Percentiles rank a stretch among this genome's conserved stretches.
These are phyloP conservation scores for Yarrowia sp. DNA, from an alignment of 805 yeast species.

Conservation along the genomic window DNA sequence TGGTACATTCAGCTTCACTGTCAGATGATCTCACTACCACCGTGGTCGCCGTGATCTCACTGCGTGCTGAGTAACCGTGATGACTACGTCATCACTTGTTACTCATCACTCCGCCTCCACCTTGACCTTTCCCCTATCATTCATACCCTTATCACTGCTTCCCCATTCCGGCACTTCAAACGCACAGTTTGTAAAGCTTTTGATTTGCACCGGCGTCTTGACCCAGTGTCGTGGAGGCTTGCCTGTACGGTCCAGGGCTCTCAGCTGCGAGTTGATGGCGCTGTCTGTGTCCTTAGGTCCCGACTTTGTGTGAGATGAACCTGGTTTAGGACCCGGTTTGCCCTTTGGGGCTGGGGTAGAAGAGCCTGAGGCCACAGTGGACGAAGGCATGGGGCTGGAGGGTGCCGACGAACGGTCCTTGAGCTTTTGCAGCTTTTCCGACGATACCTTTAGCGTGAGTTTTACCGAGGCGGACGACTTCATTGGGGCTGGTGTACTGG, in stretches of 20 bases:
- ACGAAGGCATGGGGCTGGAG: conserved; percentile 7
- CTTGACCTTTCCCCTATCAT: not conserved
- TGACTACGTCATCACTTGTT: no score
- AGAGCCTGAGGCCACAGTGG: conserved; percentile 9
- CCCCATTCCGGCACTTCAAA: conserved; percentile 42
- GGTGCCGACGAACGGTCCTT: conserved; percentile 20
- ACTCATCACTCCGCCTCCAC: conserved; percentile 33
- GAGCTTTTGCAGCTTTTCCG: conserved; percentile 28
- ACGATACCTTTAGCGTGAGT: conserved; percentile 27
- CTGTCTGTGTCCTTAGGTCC: conserved; percentile 34
- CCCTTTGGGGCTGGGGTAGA: conserved; percentile 22
- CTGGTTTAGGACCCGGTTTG: conserved; percentile 21
- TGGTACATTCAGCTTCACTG: no score
- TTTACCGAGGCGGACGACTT: not conserved
- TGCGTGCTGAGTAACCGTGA: no score
- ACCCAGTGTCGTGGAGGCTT: conserved; percentile 47
- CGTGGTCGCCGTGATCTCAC: no score
- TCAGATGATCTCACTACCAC: no score
- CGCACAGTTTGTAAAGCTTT: conserved; percentile 47
- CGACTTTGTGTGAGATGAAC: conserved; percentile 25
- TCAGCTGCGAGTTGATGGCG: conserved; percentile 38
- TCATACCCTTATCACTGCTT: not conserved
- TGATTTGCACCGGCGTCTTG: conserved; percentile 41
- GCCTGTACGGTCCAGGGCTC: conserved; percentile 45
- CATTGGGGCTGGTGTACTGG: not conserved